Conservation (phyloP, 345 rosid species). For the Bretschneidera sinensis region DNA sequence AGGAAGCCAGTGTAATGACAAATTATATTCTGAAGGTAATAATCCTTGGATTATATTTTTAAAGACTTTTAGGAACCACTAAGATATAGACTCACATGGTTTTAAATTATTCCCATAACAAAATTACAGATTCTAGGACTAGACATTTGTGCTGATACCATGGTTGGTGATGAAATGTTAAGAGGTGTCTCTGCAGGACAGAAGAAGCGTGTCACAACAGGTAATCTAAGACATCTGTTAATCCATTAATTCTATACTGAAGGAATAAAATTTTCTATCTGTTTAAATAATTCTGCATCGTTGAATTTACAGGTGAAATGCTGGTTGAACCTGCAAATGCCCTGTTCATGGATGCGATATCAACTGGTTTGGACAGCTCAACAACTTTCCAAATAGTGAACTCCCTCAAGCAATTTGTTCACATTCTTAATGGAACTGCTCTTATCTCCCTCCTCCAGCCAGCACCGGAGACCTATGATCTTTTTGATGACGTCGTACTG, state of each 20-base stretch:
- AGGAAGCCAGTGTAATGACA: conserved; percentile 39
- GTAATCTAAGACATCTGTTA: conserved; percentile 15
- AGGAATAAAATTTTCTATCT: background rate
- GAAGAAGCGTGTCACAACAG: conserved; percentile 79
- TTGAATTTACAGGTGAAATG: conserved; percentile 51
- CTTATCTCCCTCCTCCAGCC: conserved; percentile 80
- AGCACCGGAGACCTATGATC: conserved; percentile 70
- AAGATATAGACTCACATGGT: background rate
- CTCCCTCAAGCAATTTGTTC: conserved; percentile 55
- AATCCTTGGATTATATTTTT: background rate
- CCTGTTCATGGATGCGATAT: conserved; percentile 65
- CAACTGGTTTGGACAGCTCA: conserved; percentile 83
- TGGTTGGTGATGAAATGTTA: conserved; percentile 68
- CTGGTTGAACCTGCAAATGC: conserved; percentile 60
- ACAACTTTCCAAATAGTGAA: conserved; percentile 78
- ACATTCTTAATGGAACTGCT: conserved; percentile 54
- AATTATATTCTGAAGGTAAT: conserved; percentile 51
- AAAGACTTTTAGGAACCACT: background rate
- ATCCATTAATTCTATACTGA: no score
- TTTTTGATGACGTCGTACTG: conserved; percentile 71
- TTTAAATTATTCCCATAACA: conserved; percentile 3
- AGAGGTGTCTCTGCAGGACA: conserved; percentile 88
- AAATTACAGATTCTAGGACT: conserved; percentile 59
- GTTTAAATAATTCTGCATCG: background rate
- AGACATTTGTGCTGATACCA: conserved; percentile 62